Conservation (phyloP, 352 stramenopile genomes). For the Pythium scleroteichum region DNA sequence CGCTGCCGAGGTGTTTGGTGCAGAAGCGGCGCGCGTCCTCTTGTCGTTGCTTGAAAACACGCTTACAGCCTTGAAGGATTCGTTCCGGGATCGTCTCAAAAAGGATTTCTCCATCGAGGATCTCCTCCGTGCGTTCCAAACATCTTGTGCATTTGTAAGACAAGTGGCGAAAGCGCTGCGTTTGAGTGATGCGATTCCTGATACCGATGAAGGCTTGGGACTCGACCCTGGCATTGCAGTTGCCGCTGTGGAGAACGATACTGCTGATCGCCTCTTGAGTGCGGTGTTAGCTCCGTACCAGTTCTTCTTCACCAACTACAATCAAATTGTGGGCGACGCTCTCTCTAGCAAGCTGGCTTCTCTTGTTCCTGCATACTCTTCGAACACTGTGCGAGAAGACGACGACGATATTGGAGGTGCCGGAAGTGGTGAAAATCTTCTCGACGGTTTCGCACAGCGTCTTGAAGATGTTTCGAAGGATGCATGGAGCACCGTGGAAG, state of each 20-base stretch:
- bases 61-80: constrained; percentile 45
- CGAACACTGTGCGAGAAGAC: constrained; percentile 11
- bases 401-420: constrained; percentile 34
- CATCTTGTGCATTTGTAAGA: constrained; percentile 44
- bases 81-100: constrained; percentile 55
- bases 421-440: constrained; percentile 25
- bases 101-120: constrained; percentile 33
- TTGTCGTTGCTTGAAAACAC: constrained; percentile 51
- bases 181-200: constrained; percentile 1
- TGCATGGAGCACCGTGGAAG: constrained; percentile 47
- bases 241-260: background rate
- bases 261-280: constrained; percentile 15
- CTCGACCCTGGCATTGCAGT: constrained; percentile 10
- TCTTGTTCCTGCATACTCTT: constrained; percentile 43
- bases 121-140: constrained; percentile 47
- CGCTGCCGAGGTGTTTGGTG: constrained; percentile 49
- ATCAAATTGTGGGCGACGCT: constrained; percentile 37
- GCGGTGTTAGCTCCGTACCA: constrained; percentile 58
- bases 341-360: constrained; percentile 42
- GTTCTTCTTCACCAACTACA: constrained; percentile 59
- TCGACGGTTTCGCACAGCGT: constrained; percentile 57
- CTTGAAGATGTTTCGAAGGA: constrained; percentile 55
- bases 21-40: constrained; percentile 35
- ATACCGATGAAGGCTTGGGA: constrained; percentile 28
- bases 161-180: constrained; percentile 36